Base-by-base conservation (phyloP, 352 stramenopile genomes). In the Globisporangium abappressorium region DNA sequence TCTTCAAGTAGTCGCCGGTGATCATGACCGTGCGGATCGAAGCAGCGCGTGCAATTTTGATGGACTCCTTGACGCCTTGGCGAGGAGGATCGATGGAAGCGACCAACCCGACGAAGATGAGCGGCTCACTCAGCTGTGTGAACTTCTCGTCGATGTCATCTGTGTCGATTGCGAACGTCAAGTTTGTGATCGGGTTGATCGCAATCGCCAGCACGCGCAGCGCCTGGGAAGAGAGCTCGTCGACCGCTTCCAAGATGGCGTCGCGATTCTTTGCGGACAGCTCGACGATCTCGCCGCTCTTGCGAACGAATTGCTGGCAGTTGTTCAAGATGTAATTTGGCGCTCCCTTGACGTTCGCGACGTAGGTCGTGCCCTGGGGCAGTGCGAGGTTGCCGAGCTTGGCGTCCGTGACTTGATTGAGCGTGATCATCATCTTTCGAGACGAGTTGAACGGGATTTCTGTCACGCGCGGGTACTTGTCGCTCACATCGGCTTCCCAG, bases 391-490 rank as follows among this genome's bases (percentile, higher is more conserved):
- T 34, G 30, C 64, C 75, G 34, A 82, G 72, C 54, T 61, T 80
- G 46, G 46, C 7, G 43, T 15, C 26, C 2, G 22, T 2, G 51
- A 76, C 6, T 46, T 72, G 22, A 5, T 70, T 69, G 8, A 84
- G 43, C 18, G 76, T 84, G 30, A 78, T 67, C 94, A 98, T 98
- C 68, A 89, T 82, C 71, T 98, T 98, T 46, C 85, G 77, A 20
- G 94, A 84, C n/a, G 89, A 97, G n/a, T 75, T 93, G 77, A 98
- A 98, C 0, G 92, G 87, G 33, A 97, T 81, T 71, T 98, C 91
- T 22, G 82, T 77, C 0, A 88, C 71, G 43, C 93, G 79, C 34
- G 79, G 82, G 81, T 71, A 84, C 72, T 69, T 70, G 26, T 24
- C 53, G 2, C 34, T 36, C 12, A 77, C 36, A 34, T 75, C 53